These are phyloP conservation scores for Cyberlindnera mrakii DNA, from an alignment of 805 yeast species.

Conservation along the genomic window DNA sequence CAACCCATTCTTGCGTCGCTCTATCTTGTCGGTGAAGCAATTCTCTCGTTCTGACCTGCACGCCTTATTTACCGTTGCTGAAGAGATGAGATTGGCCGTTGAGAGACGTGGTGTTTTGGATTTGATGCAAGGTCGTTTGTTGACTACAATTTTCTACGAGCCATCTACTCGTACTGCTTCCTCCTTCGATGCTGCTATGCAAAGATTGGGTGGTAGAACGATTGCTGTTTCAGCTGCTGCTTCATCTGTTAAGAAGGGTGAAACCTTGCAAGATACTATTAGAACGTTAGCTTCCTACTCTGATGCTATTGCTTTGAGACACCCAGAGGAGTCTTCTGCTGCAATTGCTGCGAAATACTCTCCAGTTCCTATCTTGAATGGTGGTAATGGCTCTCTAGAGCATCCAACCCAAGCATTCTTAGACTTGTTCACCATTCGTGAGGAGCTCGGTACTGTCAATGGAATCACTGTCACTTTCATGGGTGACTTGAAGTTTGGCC, in stretches of 20 bases:
- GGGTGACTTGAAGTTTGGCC: slow-evolving; percentile 98
- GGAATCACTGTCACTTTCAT: slow-evolving; percentile 96
- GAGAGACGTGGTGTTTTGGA: slow-evolving; percentile 95
- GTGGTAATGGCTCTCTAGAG: slow-evolving; percentile 97
- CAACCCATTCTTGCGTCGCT: slow-evolving; percentile 87
- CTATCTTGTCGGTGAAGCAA: slow-evolving; percentile 83
- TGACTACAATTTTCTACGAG: slow-evolving; percentile 95
- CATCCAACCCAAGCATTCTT: slow-evolving; percentile 99
- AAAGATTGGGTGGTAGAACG: slow-evolving; percentile 97
- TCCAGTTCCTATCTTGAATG: slow-evolving; percentile 94
- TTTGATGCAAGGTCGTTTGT: slow-evolving; percentile 79
- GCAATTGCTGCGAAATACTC: slow-evolving; percentile 93
- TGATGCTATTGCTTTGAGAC: slow-evolving; percentile 96
- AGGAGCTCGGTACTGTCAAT: slow-evolving; percentile 96
- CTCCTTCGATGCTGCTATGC: slow-evolving; percentile 99
- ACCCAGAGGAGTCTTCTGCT: slow-evolving; percentile 88
- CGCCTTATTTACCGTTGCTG: slow-evolving; percentile 91
- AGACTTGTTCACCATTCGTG: slow-evolving; percentile 96
- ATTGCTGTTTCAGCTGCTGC: slow-evolving; percentile 78
- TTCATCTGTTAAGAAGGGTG: slow-evolving; percentile 98
- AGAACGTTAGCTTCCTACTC: slow-evolving; percentile 92
- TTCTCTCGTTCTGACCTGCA: slow-evolving; percentile 86
- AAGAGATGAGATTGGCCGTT: slow-evolving; percentile 94
- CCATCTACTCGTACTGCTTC: slow-evolving; percentile 97
- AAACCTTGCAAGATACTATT: slow-evolving; percentile 93